phyloP scores from a whole-genome alignment of 139 green algal species.

The Pycnococcus provasolii region DNA sequence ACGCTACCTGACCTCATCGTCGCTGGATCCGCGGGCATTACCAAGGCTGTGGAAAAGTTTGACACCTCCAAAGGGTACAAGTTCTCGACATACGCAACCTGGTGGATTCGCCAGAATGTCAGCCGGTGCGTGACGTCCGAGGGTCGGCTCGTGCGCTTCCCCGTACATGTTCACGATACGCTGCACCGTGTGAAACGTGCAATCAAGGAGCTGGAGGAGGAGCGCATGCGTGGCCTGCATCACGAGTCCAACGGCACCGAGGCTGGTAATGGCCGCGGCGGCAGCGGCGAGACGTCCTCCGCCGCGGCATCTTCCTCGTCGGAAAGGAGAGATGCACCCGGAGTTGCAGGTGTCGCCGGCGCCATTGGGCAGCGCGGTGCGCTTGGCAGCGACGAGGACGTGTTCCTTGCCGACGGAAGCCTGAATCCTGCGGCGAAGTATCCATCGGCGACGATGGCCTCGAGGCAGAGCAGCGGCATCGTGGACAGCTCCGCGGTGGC shows the following conservation, averaged over 20 bases:
- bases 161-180: conserved; percentile 14
- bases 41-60: conserved; percentile 78
- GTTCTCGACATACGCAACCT: conserved; percentile 93
- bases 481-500: no score
- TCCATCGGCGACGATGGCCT: no score
- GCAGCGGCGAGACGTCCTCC: no score
- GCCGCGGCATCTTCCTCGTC: no score
- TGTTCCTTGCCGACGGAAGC: no score
- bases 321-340: no score
- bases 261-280: no score
- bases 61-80: conserved; percentile 78
- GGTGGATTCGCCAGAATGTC: conserved; percentile 85
- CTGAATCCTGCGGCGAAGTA: no score
- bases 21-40: conserved; percentile 65
- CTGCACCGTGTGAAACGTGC: conserved; percentile 2
- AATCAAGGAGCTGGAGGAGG: background rate
- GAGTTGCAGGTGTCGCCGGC: no score
- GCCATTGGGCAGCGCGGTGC: no score
- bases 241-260: background rate
- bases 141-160: conserved; percentile 15
- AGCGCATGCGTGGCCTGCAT: background rate
- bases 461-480: no score
- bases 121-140: conserved; percentile 7
- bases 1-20: conserved; percentile 62
- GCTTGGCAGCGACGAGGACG: no score